phyloP scores from a whole-genome alignment of 1,139 yeast species.

The Scheffersomyces cryptocercus region DNA sequence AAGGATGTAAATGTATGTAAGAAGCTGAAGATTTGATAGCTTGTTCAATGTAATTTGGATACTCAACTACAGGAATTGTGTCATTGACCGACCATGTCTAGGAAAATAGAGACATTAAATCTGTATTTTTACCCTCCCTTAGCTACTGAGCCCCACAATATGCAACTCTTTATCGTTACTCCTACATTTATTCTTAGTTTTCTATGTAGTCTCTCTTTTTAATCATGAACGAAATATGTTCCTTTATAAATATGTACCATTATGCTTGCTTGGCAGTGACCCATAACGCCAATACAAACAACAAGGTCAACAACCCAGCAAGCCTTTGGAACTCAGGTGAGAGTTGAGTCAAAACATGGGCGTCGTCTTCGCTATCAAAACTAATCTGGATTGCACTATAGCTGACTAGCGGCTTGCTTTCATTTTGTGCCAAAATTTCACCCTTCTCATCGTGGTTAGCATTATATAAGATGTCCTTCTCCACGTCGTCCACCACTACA shows the following conservation, averaged over 20 bases:
- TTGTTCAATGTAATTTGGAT: too few species aligned
- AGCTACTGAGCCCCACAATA: too few species aligned
- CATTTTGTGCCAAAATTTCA: background rate
- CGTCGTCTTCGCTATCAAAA: background rate
- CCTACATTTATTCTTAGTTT: too few species aligned
- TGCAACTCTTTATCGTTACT: too few species aligned
- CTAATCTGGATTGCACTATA: background rate
- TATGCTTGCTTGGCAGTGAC: conserved; percentile 2
- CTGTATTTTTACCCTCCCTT: too few species aligned
- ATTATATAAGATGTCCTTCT: conserved; percentile 42
- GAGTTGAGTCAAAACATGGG: background rate
- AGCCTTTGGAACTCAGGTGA: background rate
- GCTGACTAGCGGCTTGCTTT: background rate
- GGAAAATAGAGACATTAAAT: too few species aligned
- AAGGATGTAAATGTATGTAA: too few species aligned
- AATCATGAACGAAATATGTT: too few species aligned
- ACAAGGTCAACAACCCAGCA: conserved; percentile 2
- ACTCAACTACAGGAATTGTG: too few species aligned
- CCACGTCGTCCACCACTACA: conserved; percentile 65
- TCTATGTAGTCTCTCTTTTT: too few species aligned
- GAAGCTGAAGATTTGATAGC: too few species aligned
- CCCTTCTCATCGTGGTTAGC: conserved; percentile 28
- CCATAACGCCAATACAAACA: conserved; percentile 5
- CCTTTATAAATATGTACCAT: background rate
- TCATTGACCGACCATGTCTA: too few species aligned